Evolutionary conservation across 148 eudicot species (phyloP).

Genomic region (Rheum nobile): DNA sequence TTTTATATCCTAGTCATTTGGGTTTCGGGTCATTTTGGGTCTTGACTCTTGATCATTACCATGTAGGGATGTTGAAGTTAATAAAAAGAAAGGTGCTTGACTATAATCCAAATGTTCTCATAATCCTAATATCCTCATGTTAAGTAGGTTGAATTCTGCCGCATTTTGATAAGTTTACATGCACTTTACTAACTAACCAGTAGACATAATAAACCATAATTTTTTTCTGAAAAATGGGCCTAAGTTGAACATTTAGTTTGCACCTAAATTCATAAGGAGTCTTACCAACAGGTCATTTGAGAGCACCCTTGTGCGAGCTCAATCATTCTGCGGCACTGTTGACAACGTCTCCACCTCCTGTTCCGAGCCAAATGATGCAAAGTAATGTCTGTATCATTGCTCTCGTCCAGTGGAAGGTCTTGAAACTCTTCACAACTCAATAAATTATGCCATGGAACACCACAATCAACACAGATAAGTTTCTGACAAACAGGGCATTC

Average conservation of each 20-base stretch:
- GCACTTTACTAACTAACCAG: not conserved
- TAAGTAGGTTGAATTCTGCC: too few species aligned
- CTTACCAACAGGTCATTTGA: slow-evolving; percentile 77
- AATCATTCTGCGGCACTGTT: slow-evolving; percentile 54
- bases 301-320: slow-evolving; percentile 60
- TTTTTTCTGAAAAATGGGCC: not conserved
- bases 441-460: slow-evolving; percentile 66
- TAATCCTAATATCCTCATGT: too few species aligned
- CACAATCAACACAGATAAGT: slow-evolving; percentile 52
- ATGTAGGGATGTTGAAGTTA: not conserved
- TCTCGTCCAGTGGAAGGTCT: slow-evolving; percentile 41
- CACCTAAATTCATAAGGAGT: not conserved
- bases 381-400: slow-evolving; percentile 40
- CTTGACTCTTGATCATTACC: not conserved
- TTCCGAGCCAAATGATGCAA: slow-evolving; percentile 44
- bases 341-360: slow-evolving; percentile 65
- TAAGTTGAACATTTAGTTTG: not conserved
- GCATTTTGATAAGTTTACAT: not conserved
- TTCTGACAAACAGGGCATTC: slow-evolving; percentile 64
- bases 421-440: slow-evolving; percentile 69
- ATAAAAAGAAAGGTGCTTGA: not conserved
- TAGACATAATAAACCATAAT: not conserved
- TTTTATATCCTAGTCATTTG: not conserved
- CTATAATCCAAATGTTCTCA: not conserved
- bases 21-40: not conserved